Percentiles rank a stretch among this genome's conserved stretches.
These are phyloP conservation scores for Dactylonectria estremocensis DNA, from an alignment of 2,329 filamentous ascomycete species.

Conservation along the genomic window DNA sequence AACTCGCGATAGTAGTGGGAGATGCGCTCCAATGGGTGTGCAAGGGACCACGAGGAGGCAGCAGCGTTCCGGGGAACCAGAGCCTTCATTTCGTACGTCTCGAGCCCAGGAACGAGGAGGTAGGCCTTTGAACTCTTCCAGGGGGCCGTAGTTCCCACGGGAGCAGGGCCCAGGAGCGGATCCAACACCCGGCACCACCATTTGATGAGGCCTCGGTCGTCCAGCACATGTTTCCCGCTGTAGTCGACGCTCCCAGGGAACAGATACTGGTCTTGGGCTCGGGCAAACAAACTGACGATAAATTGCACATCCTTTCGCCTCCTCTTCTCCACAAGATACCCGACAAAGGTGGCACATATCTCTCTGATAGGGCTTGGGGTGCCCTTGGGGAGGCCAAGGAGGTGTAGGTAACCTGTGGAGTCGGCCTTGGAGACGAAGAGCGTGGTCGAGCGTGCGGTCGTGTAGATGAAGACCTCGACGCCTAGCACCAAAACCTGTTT, in stretches of 20 bases:
- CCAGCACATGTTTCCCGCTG: slow-evolving; percentile 87
- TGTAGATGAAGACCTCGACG: slow-evolving; percentile 90
- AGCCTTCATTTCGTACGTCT: slow-evolving; percentile 83
- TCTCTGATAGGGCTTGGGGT: slow-evolving; percentile 81
- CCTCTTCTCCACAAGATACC: slow-evolving; percentile 79
- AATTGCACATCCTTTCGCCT: slow-evolving; percentile 76
- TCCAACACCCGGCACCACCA: slow-evolving; percentile 97
- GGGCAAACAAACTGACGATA: slow-evolving; percentile 90
- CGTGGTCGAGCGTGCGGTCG: slow-evolving; percentile 83
- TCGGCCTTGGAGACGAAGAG: slow-evolving; percentile 98
- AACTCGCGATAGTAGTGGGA: slow-evolving; percentile 74
- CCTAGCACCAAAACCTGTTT: slow-evolving; percentile 81
- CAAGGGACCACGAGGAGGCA: slow-evolving; percentile 76
- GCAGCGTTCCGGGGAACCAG: slow-evolving; percentile 75
- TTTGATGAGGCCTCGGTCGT: slow-evolving; percentile 89
- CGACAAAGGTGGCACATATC: slow-evolving; percentile 82
- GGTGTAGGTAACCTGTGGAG: slow-evolving; percentile 88
- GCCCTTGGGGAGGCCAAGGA: slow-evolving; percentile 74
- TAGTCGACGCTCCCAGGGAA: slow-evolving; percentile 95
- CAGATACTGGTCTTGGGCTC: slow-evolving; percentile 93
- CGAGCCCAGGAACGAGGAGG: slow-evolving; percentile 88
- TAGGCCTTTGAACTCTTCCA: slow-evolving; percentile 78
- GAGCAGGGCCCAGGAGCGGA: slow-evolving; percentile 73
- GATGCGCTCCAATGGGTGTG: slow-evolving; percentile 78
- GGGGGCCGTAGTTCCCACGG: slow-evolving; percentile 46